Evolutionary conservation across 768 basidiomycete species (phyloP), one percentile per base, ranked within the genome.

Genomic region (Tricholoma sp.): DNA sequence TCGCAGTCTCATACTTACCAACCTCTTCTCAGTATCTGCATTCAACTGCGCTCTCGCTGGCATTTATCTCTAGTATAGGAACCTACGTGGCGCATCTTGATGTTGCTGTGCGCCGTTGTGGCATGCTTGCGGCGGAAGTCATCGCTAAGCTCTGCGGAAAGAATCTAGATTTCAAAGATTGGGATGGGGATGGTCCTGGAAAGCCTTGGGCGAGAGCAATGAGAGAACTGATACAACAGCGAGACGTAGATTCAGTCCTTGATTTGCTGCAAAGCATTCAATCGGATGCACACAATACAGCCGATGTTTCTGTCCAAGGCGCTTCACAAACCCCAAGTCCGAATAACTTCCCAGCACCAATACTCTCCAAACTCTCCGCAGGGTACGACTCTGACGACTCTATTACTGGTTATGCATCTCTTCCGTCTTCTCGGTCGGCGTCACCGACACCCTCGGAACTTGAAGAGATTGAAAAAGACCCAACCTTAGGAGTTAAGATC

Each of bases 101-200:
- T 53, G 71, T 76, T 1, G 77, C 84, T 3, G 80, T 97, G 17
- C 86, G 96, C 3, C 80, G 86, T 24, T 89, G 93, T 61, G 97
- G 97, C 3, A 96, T 99, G 94, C 79, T 98, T 33, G 85, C 83
- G 0, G 96, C 91, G 0, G 96, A 99, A 70, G 75, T 88, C 15
- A 79, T 88, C 8, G 89, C 92, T 0, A 72, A 75, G 5, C 74
- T 75, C 28, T 76, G 76, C 12, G 80, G 84, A 6, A 89, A 88
- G 66, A 79, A 78, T 49, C 75, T 98, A 18, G 76, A 83, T 56
- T 98, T 99, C 61, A 86, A 81, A 0, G 83, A 80, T 39, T 97
- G 95, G 95, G 87, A 89, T 7, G 92, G 88, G 1, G 80, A 84
- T 1, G 85, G 82, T 4, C 75, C 80, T 28, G 86, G 82, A 7